phyloP scores from a whole-genome alignment of 352 stramenopile genomes.

The Blastocystis sp. region DNA sequence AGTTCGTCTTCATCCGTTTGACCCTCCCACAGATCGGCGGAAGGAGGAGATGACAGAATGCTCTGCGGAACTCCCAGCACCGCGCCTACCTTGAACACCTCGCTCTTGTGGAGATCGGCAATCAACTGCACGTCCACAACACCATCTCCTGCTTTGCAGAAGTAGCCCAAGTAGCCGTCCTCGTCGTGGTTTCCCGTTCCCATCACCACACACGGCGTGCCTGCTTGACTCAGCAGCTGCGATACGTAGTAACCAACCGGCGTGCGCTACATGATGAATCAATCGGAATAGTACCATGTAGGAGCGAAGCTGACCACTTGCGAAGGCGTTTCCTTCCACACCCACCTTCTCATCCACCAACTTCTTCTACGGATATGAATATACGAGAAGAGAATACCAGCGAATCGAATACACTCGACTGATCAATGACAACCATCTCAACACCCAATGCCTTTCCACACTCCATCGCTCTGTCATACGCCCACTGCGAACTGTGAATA shows the following conservation, averaged over 20 bases:
- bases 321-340: neutral
- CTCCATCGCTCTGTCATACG: conserved; percentile 16
- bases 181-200: conserved; percentile 41
- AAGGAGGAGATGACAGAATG: conserved; percentile 37
- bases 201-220: conserved; percentile 35
- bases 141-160: conserved; percentile 35
- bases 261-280: conserved; percentile 16
- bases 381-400: neutral
- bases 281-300: conserved; percentile 35
- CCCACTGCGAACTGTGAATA: conserved; percentile 41
- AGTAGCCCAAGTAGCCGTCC: conserved; percentile 50
- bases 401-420: neutral
- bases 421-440: conserved; percentile 17
- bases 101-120: conserved; percentile 52
- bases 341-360: neutral
- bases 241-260: conserved; percentile 39
- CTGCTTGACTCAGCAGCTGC: conserved; percentile 15
- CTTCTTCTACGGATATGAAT: neutral
- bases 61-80: conserved; percentile 43
- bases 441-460: conserved; percentile 37
- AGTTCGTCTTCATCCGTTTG: conserved; percentile 55
- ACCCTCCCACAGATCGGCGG: conserved; percentile 52
- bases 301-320: conserved; percentile 26
- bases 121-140: conserved; percentile 38
- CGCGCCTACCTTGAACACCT: conserved; percentile 48